Evolutionary conservation across 1,284 basidiomycete species (phyloP), one percentile per base, ranked within the genome.

Genomic region (Ceratobasidium sp.): DNA sequence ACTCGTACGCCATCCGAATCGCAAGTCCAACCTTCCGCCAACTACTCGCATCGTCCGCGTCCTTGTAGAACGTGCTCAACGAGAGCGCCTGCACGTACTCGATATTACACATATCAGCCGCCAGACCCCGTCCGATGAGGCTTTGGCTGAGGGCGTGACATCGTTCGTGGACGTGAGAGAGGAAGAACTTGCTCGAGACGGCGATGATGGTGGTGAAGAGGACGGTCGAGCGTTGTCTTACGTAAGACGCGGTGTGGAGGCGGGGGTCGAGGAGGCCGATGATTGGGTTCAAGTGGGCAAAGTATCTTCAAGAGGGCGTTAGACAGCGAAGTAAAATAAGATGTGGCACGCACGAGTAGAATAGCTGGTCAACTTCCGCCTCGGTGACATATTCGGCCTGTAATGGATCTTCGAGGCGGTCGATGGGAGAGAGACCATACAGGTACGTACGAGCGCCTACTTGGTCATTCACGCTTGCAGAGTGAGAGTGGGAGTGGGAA

Each of bases 161-260:
- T 32, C 75, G 41, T 32, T 77, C 61, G 76, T 83, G 81, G 14
- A 80, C 73, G 26, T 81, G 78, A 0, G 80, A 80, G 8, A 78
- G 78, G 64, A 81, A 80, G 72, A 82, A 80, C 52, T 81, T 80
- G 46, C 80, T 77, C 0, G 83, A 80, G 7, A 82, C 80, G 26
- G 81, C 78, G 61, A 84, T 77, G 61, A 84, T 79, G 41, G 82
- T 78, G 1, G 81, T 80, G 75, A 82, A 83, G n/a, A 84, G 80
- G 16, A 83, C 77, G 2, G 80, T 77, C 14, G 78, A 79, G 9
- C 78, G 76, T 26, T 77, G 75, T 4, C 81, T 79, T 28, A 80
- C 79, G 69, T 79, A 81, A 3, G 78, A 75, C 0, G 79, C 74
- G 0, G 81, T 81, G 73, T 82, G 82, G 2, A 83, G 76, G 1